These are phyloP conservation scores for Cyclotella sp. DNA, from an alignment of 108 stramenopile genomes.

Conservation along the genomic window DNA sequence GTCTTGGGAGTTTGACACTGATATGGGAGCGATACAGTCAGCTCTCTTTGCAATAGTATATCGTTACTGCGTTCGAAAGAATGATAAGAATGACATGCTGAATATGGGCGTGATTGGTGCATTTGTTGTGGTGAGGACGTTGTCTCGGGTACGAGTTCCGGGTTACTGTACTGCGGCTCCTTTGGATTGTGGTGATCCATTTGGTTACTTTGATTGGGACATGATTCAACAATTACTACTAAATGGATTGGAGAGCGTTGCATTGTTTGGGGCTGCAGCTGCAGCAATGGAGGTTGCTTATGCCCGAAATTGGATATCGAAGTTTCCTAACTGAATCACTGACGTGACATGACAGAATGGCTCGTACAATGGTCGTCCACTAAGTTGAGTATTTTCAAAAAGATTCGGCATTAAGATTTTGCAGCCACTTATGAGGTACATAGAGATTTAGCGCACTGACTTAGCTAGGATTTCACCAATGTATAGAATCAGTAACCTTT, in stretches of 20 bases:
- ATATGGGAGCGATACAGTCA: conserved; percentile 67
- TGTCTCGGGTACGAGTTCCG: conserved; percentile 61
- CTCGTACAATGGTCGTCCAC: background rate
- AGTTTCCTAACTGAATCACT: conserved; percentile 50
- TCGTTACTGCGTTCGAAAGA: conserved; percentile 69
- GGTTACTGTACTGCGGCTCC: conserved; percentile 67
- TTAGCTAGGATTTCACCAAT: no score
- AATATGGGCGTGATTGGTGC: conserved; percentile 80
- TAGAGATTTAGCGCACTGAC: no score
- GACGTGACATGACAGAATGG: background rate
- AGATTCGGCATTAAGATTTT: no score
- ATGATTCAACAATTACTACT: conserved; percentile 63
- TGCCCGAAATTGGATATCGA: conserved; percentile 52
- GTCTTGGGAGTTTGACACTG: conserved; percentile 83
- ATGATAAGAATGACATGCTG: conserved; percentile 75
- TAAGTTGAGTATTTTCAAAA: background rate
- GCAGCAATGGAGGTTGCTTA: conserved; percentile 69
- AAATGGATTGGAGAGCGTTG: conserved; percentile 69
- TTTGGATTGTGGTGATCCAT: conserved; percentile 71
- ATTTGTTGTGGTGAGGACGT: conserved; percentile 75
- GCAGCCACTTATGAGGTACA: no score
- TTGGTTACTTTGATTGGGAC: conserved; percentile 80
- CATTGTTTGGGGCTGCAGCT: conserved; percentile 76
- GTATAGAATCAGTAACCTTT: no score
- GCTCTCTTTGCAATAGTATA: conserved; percentile 87